A percentile compares a stretch with the other conserved stretches of the same genome.
phyloP scores from a whole-genome alignment of 129 eudicot species.

The sunflower (Helianthus annuus) region DNA sequence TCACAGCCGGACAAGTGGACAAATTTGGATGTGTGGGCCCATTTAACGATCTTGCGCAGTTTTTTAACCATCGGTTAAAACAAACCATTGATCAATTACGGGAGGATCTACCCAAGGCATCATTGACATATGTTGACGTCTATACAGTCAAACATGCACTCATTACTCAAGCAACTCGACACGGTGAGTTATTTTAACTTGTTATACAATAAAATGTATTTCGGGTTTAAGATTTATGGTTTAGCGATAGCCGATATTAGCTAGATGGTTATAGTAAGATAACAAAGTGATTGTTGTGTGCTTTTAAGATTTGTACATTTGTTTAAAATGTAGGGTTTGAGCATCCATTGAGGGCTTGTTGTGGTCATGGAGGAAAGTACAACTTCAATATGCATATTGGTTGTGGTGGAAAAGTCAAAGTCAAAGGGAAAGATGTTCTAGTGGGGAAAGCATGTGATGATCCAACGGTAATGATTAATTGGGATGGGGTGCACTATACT shows the following conservation, averaged over 20 bases:
- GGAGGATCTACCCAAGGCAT: conserved; percentile 49
- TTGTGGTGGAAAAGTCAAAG: conserved; percentile 51
- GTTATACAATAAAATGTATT: neutral
- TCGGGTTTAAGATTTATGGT: too few species aligned
- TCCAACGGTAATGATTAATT: conserved; percentile 33
- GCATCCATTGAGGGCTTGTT: conserved; percentile 55
- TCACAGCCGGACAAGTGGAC: conserved; percentile 59
- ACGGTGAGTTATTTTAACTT: conserved; percentile 38
- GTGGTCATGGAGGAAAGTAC: conserved; percentile 65
- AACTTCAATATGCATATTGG: conserved; percentile 49
- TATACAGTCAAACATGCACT: conserved; percentile 66
- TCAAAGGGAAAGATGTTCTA: conserved; percentile 44
- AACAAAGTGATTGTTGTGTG: neutral
- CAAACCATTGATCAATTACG: conserved; percentile 56
- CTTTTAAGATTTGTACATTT: conserved; percentile 1
- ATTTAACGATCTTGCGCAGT: conserved; percentile 56
- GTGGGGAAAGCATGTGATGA: conserved; percentile 41
- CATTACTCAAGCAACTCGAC: conserved; percentile 48
- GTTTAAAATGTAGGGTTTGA: conserved; percentile 45
- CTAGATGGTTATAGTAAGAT: too few species aligned
- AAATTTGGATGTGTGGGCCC: conserved; percentile 61
- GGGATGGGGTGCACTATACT: conserved; percentile 57
- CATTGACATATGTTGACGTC: conserved; percentile 74
- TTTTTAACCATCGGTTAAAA: conserved; percentile 53
- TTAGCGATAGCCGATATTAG: too few species aligned